Evolutionary conservation across 2,329 filamentous ascomycete species (phyloP), one percentile per base, ranked within the genome.

Genomic region (Fusarium siculi): DNA sequence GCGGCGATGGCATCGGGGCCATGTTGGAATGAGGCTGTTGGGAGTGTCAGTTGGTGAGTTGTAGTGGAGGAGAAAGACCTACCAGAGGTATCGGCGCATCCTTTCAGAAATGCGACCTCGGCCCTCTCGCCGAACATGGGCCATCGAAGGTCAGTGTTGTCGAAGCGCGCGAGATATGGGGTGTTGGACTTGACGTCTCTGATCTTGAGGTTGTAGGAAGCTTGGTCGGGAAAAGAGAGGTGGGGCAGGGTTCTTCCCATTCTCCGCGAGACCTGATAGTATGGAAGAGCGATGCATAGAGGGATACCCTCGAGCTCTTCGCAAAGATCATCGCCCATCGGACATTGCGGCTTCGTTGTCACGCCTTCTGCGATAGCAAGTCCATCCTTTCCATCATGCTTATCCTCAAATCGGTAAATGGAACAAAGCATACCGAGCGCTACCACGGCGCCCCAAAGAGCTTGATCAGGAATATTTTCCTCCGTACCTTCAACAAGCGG

Each of bases 141-240:
- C 87, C 87, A 88, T 43, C 87, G 80, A 21, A 88, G 79, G 47
- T 88, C 87, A 21, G 83, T 88, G 56, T 89, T 88, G 54, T 88
- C 86, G 55, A 87, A 87, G 1, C 86, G 80, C 1, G 83, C 86
- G 0, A 87, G 79, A 60, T 88, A 89, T 6, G 87, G 87, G 46
- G 84, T 82, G 2, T 75, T 84, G 0, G 86, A 87, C 3, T 82
- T 86, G 2, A 83, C 81, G 61, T 88, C 86, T 28, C 82, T 81
- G 61, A 87, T 81, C 74, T 84, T 85, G 64, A 87, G 80, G 64
- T 89, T 89, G 76, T 87, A 87, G 0, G 85, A 87, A 3, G 86
- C 84, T 74, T 88, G 86, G 70, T 88, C 87, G 11, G 84, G 85
- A 69, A 88, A 88, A 0, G 85, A 85, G 19, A 88, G 81, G 71